Conservation (phyloP, 257 asterid genomes). For the Scutellaria baicalensis region DNA sequence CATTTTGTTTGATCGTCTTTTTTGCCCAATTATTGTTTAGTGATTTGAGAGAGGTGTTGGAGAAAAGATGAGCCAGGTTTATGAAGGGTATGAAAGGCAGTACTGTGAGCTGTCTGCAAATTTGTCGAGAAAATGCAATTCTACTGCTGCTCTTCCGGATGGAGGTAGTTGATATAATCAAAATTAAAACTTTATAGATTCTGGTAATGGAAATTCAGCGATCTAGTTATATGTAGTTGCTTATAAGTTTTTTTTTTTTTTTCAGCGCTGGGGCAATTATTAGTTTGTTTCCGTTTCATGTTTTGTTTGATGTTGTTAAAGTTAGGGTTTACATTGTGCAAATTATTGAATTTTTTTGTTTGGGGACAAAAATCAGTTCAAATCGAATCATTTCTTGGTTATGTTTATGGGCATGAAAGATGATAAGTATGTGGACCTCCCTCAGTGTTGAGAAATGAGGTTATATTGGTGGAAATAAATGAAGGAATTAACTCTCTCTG, state of each 20-base stretch:
- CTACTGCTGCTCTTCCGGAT: constrained; percentile 57
- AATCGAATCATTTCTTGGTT: background rate
- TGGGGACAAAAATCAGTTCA: background rate
- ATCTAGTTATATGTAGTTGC: constrained; percentile 7
- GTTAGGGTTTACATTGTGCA: constrained; percentile 16
- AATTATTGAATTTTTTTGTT: background rate
- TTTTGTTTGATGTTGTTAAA: background rate
- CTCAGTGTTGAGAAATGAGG: background rate
- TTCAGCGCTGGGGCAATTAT: background rate
- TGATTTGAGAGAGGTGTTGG: constrained; percentile 19
- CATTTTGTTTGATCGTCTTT: background rate
- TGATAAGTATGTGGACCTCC: too few relatives aligned
- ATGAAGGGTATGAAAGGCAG: constrained; percentile 88
- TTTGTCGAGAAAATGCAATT: constrained; percentile 64
- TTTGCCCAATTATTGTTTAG: background rate
- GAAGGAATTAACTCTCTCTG: background rate
- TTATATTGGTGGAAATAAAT: background rate
- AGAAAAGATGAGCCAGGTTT: constrained; percentile 73
- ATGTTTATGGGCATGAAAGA: too few relatives aligned
- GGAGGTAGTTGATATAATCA: constrained; percentile 49
- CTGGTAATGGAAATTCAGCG: background rate
- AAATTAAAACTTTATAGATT: background rate
- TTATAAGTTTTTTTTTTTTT: background rate
- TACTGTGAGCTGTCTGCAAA: constrained; percentile 90
- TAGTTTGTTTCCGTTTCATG: background rate